phyloP scores from a whole-genome alignment of 768 basidiomycete genomes.

The Cyathus striatus region DNA sequence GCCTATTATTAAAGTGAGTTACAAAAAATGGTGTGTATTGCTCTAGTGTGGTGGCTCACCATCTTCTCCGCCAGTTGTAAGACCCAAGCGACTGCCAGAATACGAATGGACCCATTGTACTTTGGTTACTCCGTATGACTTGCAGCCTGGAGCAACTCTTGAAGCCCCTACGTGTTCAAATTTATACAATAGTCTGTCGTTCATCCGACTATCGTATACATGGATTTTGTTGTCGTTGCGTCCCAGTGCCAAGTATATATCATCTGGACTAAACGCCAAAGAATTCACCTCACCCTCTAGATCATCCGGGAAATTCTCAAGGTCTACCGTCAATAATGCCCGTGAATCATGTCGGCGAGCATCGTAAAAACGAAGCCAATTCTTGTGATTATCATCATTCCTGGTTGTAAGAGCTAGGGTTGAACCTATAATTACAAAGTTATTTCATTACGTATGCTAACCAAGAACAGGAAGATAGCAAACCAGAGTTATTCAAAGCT shows the following conservation, averaged over 20 bases:
- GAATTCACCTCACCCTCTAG: slow-evolving; percentile 41
- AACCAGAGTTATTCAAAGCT: slow-evolving; percentile 41
- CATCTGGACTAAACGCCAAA: slow-evolving; percentile 55
- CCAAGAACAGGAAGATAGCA: slow-evolving; percentile 3
- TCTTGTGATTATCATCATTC: slow-evolving; percentile 18
- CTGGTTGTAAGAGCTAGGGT: slow-evolving; percentile 28
- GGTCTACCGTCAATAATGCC: slow-evolving; percentile 20
- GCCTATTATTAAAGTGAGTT: slow-evolving; percentile 30
- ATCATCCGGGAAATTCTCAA: slow-evolving; percentile 28
- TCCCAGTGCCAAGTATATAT: slow-evolving; percentile 53
- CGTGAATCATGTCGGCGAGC: slow-evolving; percentile 24
- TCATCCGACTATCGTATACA: slow-evolving; percentile 58
- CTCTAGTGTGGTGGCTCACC: slow-evolving; percentile 31
- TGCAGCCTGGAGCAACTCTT: slow-evolving; percentile 21
- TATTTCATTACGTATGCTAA: too few relatives aligned
- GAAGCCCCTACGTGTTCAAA: slow-evolving; percentile 39
- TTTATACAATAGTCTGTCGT: slow-evolving; percentile 37
- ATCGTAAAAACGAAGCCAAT: slow-evolving; percentile 51
- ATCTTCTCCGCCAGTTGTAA: slow-evolving; percentile 61
- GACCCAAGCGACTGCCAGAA: slow-evolving; percentile 28
- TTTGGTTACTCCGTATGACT: slow-evolving; percentile 45
- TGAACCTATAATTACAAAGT: slow-evolving; percentile 22
- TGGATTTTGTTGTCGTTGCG: slow-evolving; percentile 55
- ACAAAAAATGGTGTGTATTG: not conserved
- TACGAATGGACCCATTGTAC: slow-evolving; percentile 47